Percentiles rank a stretch among this genome's conserved stretches.
These are phyloP conservation scores for Russula emetica DNA, from an alignment of 768 basidiomycete genomes.

Conservation along the genomic window DNA sequence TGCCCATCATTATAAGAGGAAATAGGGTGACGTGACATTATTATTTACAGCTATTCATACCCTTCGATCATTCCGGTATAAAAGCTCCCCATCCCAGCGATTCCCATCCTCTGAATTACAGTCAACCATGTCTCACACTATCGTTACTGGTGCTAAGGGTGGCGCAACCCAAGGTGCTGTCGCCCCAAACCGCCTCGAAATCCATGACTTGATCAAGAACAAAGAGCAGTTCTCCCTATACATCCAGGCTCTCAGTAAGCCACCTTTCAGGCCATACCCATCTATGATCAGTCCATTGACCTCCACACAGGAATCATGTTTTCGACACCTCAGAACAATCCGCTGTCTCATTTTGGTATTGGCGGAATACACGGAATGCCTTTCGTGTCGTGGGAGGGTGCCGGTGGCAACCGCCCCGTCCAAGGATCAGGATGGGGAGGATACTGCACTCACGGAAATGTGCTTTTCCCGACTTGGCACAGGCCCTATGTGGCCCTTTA, in stretches of 20 bases:
- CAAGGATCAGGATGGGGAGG: conserved; percentile 38
- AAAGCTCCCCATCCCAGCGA: background rate
- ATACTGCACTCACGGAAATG: conserved; percentile 53
- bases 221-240: conserved; percentile 48
- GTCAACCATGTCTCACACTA: background rate
- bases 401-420: conserved; percentile 32
- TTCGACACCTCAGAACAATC: conserved; percentile 32
- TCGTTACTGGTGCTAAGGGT: conserved; percentile 9
- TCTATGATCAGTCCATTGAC: background rate
- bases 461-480: conserved; percentile 55
- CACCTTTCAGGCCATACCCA: background rate
- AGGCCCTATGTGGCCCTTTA: conserved; percentile 48
- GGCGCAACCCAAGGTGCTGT: conserved; percentile 13
- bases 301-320: conserved; percentile 34
- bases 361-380: conserved; percentile 53
- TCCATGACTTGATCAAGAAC: conserved; percentile 35
- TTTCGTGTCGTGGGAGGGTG: conserved; percentile 42
- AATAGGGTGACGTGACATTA: background rate
- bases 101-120: background rate
- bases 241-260: conserved; percentile 47
- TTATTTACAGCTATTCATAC: background rate
- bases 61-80: background rate
- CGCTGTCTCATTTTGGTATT: conserved; percentile 43
- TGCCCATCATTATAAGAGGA: background rate
- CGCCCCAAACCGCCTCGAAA: conserved; percentile 27